Evolutionary conservation across 2,329 filamentous ascomycete species (phyloP), one percentile per base, ranked within the genome.

Genomic region (Cladosporium velox): DNA sequence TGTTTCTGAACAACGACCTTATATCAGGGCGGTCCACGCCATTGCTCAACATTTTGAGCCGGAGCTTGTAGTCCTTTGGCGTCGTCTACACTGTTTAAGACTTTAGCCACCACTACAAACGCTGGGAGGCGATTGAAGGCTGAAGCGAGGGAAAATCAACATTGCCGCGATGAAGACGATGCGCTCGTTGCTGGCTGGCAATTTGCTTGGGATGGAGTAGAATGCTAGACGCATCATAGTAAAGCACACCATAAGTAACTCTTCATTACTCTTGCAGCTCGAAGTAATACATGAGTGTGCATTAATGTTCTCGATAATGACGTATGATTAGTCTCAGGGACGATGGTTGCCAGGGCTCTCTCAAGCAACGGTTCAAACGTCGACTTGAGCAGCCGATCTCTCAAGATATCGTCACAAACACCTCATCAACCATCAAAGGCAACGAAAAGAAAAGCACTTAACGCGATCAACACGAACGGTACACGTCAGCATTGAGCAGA

Each of bases 361-460:
- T 47, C n/a, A 44, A 44, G 41, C 41, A 47, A 47, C 41, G 41
- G n/a, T 47, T 21, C 41, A 47, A 47, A 47, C 41, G 41, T 47
- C 41, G n/a, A 21, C n/a, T 47, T 47, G n/a, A 47, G 8, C n/a
- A 47, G 41, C 41, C 41, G 41, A 47, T 47, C 41, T 24, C 41
- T 47, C 52, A 10, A 11, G 4, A 55, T 63, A 41, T 63, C 61
- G 61, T 64, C 61, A 64, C 51, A 34, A 44, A 52, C 35, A 64
- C 35, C 61, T 64, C 61, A 64, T 64, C 49, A 47, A 55, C 51
- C 21, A 58, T 8, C 55, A 58, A 18, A 12, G 5, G 14, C 34
- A 58, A 26, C 4, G 34, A 58, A 12, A 58, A 58, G 18, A 41
- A 38, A 58, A 14, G 21, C 55, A 41, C 55, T 41, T 41, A 24